Evolutionary conservation across 1,139 yeast species (phyloP).

Genomic region (Candida sp.): DNA sequence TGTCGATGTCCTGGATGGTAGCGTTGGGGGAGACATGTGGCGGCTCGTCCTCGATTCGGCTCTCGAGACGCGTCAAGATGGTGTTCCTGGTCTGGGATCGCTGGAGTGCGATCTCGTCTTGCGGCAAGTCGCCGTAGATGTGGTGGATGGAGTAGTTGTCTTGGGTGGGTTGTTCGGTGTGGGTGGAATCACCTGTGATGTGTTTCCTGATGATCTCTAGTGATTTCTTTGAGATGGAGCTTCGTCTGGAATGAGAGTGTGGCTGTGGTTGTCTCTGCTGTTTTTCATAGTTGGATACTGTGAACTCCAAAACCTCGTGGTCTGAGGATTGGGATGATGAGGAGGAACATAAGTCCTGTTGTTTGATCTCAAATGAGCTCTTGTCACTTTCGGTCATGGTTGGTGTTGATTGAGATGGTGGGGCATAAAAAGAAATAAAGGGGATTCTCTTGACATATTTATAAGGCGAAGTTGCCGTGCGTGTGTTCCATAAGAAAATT

Average conservation of each 20-base stretch:
- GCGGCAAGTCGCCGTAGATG: conserved; percentile 37
- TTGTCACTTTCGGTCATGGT: conserved; percentile 9
- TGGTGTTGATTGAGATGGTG: not conserved
- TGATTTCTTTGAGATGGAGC: conserved; percentile 17
- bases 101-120: conserved; percentile 32
- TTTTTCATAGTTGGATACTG: conserved; percentile 13
- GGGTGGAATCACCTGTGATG: conserved; percentile 12
- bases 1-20: conserved; percentile 23
- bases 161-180: conserved; percentile 4
- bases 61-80: conserved; percentile 38
- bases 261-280: conserved; percentile 4
- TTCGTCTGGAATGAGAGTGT: conserved; percentile 13
- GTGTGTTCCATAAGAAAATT: too few relatives aligned
- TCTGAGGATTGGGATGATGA: conserved; percentile 7
- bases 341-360: conserved; percentile 11
- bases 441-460: too few relatives aligned
- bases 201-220: conserved; percentile 18
- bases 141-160: conserved; percentile 31
- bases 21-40: conserved; percentile 5
- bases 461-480: too few relatives aligned
- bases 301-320: conserved; percentile 20
- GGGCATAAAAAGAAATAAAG: not conserved
- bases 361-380: conserved; percentile 10
- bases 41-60: conserved; percentile 19
- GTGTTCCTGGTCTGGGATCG: conserved; percentile 43